Evolutionary conservation across 352 stramenopile species (phyloP).

Genomic region (Elongisporangium undulatum): DNA sequence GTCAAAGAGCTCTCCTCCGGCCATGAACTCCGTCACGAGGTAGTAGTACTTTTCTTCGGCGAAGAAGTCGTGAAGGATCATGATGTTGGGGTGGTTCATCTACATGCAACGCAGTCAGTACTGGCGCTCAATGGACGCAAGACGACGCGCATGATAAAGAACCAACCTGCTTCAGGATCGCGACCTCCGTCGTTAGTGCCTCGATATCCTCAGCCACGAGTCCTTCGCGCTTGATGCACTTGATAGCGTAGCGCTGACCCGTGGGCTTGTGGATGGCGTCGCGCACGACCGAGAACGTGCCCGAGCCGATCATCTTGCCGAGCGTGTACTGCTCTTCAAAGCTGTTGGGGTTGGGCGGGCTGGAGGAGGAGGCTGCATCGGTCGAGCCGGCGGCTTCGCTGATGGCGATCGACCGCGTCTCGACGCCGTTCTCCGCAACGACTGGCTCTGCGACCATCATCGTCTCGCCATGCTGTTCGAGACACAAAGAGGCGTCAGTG

Average conservation of each 20-base stretch:
- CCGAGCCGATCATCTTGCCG: slow-evolving; percentile 85
- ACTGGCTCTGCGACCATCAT: slow-evolving; percentile 37
- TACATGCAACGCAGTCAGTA: slow-evolving; percentile 11
- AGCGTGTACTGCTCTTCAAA: slow-evolving; percentile 85
- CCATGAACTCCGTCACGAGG: slow-evolving; percentile 97
- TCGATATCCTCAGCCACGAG: slow-evolving; percentile 84
- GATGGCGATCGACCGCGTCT: slow-evolving; percentile 19
- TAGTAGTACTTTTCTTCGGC: slow-evolving; percentile 95
- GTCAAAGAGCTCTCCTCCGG: slow-evolving; percentile 87
- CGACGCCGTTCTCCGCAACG: slow-evolving; percentile 22
- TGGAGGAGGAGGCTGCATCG: slow-evolving; percentile 3
- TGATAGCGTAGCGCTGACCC: slow-evolving; percentile 86
- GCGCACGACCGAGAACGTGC: slow-evolving; percentile 89
- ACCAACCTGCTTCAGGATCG: slow-evolving; percentile 78
- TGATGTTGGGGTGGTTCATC: slow-evolving; percentile 92
- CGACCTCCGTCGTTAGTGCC: slow-evolving; percentile 82
- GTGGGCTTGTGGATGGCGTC: slow-evolving; percentile 81
- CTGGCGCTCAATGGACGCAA: background rate
- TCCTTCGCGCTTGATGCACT: slow-evolving; percentile 89
- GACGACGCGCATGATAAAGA: slow-evolving; percentile 1
- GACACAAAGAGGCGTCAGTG: slow-evolving; percentile 1
- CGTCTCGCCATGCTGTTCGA: slow-evolving; percentile 25
- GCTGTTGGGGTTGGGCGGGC: slow-evolving; percentile 49
- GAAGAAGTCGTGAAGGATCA: slow-evolving; percentile 93
- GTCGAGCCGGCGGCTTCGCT: slow-evolving; percentile 12